Conservation (phyloP, 495 filamentous ascomycete genomes). For the Parmelia sp. region DNA sequence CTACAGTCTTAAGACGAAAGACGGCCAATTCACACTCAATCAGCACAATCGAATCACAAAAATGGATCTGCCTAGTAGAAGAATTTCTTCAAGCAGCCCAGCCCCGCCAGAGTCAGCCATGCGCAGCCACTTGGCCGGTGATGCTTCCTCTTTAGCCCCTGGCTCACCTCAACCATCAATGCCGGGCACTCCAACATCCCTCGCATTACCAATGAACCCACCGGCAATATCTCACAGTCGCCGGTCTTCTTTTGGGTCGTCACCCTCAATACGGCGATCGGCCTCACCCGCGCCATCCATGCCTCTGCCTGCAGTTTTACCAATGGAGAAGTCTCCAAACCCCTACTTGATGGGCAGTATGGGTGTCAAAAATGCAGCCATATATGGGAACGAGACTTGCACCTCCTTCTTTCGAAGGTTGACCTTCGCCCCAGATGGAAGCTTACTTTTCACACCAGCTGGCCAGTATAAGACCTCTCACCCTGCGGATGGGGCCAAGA, state of each 20-base stretch:
- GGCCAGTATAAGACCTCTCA: constrained; percentile 88
- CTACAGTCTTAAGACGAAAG: constrained; percentile 90
- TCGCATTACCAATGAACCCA: constrained; percentile 94
- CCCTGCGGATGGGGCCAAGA: constrained; percentile 65
- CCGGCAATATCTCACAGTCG: constrained; percentile 87
- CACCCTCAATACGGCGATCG: constrained; percentile 74
- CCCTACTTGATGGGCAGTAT: constrained; percentile 46
- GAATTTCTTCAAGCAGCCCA: constrained; percentile 88
- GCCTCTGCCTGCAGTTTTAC: constrained; percentile 94
- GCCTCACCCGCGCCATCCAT: constrained; percentile 93
- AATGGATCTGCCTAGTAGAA: constrained; percentile 84
- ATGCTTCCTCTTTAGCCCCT: constrained; percentile 50
- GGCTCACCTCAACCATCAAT: constrained; percentile 85
- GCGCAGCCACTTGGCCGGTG: constrained; percentile 51
- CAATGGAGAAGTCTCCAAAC: constrained; percentile 80
- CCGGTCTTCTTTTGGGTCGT: constrained; percentile 91
- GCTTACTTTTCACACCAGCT: constrained; percentile 89
- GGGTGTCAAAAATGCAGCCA: constrained; percentile 70
- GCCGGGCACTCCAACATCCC: constrained; percentile 87
- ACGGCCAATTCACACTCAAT: constrained; percentile 87
- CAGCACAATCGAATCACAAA: constrained; percentile 68
- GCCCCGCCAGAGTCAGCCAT: constrained; percentile 72
- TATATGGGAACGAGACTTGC: constrained; percentile 96
- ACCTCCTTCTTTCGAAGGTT: constrained; percentile 95
- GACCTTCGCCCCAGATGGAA: constrained; percentile 92